These are phyloP conservation scores for Chlamydomonas reinhardtii DNA, from an alignment of 163 green algal genomes.

Conservation along the genomic window DNA sequence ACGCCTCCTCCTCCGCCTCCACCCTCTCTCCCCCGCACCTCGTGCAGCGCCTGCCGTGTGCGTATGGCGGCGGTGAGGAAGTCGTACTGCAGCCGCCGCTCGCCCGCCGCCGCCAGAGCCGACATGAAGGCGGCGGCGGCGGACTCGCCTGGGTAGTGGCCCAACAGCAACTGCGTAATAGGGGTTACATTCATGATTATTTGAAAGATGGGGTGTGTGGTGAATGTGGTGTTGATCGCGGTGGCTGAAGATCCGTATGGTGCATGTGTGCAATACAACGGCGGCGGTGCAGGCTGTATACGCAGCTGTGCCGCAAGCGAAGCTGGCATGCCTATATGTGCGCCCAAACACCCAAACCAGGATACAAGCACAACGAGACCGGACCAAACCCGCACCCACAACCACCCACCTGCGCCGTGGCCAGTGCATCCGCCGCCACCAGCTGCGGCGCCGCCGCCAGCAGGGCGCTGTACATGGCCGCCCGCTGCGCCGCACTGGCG, in stretches of 20 bases:
- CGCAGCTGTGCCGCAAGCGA: no score
- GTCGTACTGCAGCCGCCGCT: slow-evolving; percentile 76
- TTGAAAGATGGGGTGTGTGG: no score
- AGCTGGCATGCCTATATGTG: no score
- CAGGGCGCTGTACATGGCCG: slow-evolving; percentile 38
- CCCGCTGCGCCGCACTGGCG: slow-evolving; percentile 3
- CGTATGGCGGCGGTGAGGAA: slow-evolving; percentile 69
- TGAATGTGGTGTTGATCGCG: no score
- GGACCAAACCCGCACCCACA: neutral
- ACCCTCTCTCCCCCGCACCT: neutral
- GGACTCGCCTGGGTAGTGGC: slow-evolving; percentile 60
- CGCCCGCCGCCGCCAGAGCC: slow-evolving; percentile 43
- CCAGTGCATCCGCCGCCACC: slow-evolving; percentile 57
- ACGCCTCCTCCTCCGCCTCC: neutral
- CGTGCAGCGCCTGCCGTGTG: slow-evolving; percentile 47
- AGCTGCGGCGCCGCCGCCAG: slow-evolving; percentile 57
- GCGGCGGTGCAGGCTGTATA: no score
- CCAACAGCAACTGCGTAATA: slow-evolving; percentile 64
- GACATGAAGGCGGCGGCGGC: slow-evolving; percentile 63
- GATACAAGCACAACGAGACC: no score
- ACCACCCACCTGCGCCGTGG: slow-evolving; percentile 53
- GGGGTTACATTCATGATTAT: no score
- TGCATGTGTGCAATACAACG: no score
- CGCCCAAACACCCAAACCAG: no score
- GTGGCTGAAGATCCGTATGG: no score